Percentiles rank a stretch among this genome's conserved stretches.
These are phyloP conservation scores for Paulownia fortunei DNA, from an alignment of 257 asterid species.

Conservation along the genomic window DNA sequence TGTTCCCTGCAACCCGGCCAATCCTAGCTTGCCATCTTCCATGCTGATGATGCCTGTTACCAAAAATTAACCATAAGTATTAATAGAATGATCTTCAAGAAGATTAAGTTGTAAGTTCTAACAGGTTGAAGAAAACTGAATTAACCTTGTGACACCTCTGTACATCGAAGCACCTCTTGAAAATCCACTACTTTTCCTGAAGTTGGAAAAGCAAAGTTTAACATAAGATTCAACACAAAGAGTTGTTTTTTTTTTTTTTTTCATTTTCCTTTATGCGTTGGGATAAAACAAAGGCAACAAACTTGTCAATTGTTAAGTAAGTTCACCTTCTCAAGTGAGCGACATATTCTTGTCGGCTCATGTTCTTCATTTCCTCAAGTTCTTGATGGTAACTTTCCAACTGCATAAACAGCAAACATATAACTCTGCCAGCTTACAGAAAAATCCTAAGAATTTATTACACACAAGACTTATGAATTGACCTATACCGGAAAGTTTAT, in stretches of 20 bases:
- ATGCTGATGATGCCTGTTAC: constrained; percentile 58
- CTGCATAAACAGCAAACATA: constrained; percentile 31
- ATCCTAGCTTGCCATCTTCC: constrained; percentile 73
- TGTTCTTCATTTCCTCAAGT: constrained; percentile 74
- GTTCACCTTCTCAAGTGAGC: constrained; percentile 75
- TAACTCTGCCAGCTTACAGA: neutral
- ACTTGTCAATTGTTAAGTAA: neutral
- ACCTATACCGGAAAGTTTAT: constrained; percentile 61
- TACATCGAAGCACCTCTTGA: constrained; percentile 67
- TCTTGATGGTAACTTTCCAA: constrained; percentile 66
- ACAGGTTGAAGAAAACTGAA: neutral
- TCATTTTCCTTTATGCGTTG: too few species aligned
- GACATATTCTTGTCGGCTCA: constrained; percentile 77
- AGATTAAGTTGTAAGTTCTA: neutral
- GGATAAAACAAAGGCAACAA: neutral
- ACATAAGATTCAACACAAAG: neutral
- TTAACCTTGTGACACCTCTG: constrained; percentile 64
- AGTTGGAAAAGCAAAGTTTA: neutral
- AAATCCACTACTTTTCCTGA: constrained; percentile 63
- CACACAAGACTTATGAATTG: neutral
- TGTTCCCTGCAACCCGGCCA: constrained; percentile 68
- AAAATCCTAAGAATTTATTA: neutral
- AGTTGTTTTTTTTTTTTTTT: neutral
- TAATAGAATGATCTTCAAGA: neutral
- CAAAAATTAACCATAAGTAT: neutral